A percentile compares a stretch with the other conserved stretches of the same genome.
These are phyloP conservation scores for Ciborinia camelliae DNA, from an alignment of 2,329 filamentous ascomycete genomes.

Conservation along the genomic window DNA sequence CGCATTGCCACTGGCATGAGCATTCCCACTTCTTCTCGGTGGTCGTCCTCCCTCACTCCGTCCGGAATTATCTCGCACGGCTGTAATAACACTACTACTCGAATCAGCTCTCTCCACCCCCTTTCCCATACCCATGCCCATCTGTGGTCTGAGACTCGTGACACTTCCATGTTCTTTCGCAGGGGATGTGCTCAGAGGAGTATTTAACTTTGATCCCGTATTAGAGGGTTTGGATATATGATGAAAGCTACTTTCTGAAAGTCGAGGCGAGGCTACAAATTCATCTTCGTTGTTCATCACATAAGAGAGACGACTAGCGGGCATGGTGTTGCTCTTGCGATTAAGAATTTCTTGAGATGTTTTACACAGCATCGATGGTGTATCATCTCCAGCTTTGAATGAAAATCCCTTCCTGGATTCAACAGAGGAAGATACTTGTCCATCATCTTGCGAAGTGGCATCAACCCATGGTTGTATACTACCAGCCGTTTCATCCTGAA, in stretches of 20 bases:
- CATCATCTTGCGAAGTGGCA: neutral
- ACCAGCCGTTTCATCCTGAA: neutral
- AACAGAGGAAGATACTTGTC: neutral
- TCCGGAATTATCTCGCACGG: constrained; percentile 29
- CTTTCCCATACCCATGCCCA: neutral
- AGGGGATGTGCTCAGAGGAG: neutral
- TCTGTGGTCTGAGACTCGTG: neutral
- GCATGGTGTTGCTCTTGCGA: neutral
- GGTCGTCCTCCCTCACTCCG: neutral
- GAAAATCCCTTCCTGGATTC: constrained; percentile 28
- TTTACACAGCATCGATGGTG: neutral
- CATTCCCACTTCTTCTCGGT: constrained; percentile 18
- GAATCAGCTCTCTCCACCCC: constrained; percentile 26
- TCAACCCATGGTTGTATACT: neutral
- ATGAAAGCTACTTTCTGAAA: neutral
- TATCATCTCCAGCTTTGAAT: constrained; percentile 32
- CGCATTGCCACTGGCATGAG: neutral
- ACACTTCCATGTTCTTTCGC: neutral
- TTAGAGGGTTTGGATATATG: neutral
- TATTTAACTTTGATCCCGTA: neutral
- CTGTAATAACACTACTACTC: constrained; percentile 31
- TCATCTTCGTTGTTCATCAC: constrained; percentile 13
- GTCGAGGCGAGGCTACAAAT: neutral
- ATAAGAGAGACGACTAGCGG: constrained; percentile 2
- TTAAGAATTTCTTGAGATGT: neutral